phyloP scores from a whole-genome alignment of 129 eudicot species.

The Tanacetum coccineum region DNA sequence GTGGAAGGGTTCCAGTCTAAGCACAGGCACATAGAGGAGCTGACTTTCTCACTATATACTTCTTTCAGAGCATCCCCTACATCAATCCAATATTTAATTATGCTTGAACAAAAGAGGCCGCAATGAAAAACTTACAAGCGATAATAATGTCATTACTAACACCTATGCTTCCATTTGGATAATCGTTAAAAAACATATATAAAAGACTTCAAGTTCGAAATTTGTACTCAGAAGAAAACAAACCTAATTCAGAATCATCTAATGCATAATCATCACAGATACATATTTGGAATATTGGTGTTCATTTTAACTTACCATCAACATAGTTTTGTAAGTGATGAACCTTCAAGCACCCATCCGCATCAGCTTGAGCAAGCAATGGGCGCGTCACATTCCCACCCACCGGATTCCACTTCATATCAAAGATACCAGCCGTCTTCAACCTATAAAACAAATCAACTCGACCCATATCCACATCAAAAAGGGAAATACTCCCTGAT shows the following conservation, averaged over 20 bases:
- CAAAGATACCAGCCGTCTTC: conserved; percentile 79
- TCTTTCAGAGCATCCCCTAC: conserved; percentile 47
- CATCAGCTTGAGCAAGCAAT: conserved; percentile 74
- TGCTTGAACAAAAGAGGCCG: neutral
- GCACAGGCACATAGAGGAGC: conserved; percentile 77
- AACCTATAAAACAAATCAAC: conserved; percentile 49
- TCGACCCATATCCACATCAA: conserved; percentile 44
- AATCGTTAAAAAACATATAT: no score
- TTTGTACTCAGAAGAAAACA: neutral
- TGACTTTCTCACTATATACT: conserved; percentile 36
- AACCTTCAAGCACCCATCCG: conserved; percentile 59
- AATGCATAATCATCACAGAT: no score
- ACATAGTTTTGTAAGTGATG: conserved; percentile 34
- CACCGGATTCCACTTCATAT: conserved; percentile 76
- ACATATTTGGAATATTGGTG: no score
- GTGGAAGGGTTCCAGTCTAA: conserved; percentile 67
- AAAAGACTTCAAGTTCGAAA: no score
- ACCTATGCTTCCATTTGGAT: no score
- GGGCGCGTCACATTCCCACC: conserved; percentile 24
- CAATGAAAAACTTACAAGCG: neutral
- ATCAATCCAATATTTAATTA: neutral
- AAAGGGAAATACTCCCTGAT: conserved; percentile 69
- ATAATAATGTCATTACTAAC: neutral
- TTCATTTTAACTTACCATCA: conserved; percentile 14
- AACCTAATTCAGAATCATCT: neutral